Conservation (phyloP, 345 rosid species). For the Hirschfeldia incana region DNA sequence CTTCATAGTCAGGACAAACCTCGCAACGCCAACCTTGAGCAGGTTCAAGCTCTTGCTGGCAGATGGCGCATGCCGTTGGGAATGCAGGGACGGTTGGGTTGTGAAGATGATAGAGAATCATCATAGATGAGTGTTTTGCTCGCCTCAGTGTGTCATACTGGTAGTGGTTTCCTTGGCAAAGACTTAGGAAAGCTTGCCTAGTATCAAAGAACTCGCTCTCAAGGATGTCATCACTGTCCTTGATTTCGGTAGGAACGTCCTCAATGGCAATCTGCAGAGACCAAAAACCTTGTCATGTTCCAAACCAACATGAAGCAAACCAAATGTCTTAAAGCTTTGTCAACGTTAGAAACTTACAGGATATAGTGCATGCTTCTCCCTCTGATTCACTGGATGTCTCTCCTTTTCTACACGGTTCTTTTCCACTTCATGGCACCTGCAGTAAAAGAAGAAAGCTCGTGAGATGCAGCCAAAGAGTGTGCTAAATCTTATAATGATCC, state of each 20-base stretch:
- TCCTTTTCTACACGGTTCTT: constrained; percentile 83
- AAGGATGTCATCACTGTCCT: constrained; percentile 89
- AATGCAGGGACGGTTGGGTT: constrained; percentile 99
- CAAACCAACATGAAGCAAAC: not conserved
- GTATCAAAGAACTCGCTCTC: constrained; percentile 99
- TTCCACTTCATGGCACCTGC: constrained; percentile 84
- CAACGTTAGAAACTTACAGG: constrained; percentile 53
- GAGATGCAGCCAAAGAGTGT: constrained; percentile 25
- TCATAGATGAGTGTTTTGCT: not conserved
- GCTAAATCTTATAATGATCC: constrained; percentile 9
- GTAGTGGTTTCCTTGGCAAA: constrained; percentile 78
- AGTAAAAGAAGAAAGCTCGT: constrained; percentile 29
- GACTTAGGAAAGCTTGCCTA: constrained; percentile 97
- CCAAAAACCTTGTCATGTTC: constrained; percentile 31
- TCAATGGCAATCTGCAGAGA: constrained; percentile 60
- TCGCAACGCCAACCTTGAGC: constrained; percentile 99
- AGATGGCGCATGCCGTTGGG: constrained; percentile 75
- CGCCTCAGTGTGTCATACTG: not conserved
- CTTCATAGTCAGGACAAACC: constrained; percentile 91
- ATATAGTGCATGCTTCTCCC: constrained; percentile 75
- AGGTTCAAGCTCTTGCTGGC: constrained; percentile 90
- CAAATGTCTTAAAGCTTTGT: not conserved
- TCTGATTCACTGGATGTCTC: constrained; percentile 74
- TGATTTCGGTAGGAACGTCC: constrained; percentile 74
- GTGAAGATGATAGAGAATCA: constrained; percentile 37